Base-by-base conservation (phyloP, 805 yeast genomes). In the Priceomyces carsonii region DNA sequence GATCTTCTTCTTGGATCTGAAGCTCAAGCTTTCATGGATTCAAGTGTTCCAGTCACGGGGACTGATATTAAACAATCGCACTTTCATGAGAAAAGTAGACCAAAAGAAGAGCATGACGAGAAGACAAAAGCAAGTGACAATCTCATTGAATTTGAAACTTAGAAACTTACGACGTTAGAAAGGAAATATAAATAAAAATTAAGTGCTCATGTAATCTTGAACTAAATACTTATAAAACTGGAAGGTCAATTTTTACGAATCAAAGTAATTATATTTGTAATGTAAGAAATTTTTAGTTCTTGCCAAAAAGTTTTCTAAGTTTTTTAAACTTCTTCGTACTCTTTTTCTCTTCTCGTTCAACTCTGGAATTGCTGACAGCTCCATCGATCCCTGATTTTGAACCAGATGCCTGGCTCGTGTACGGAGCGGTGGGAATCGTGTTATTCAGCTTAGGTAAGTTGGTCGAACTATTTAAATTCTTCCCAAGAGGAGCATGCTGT, bases 1-100 rank as follows among this genome's bases (percentile, higher is more conserved):
- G 80, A 74, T 41, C 49, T 73, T 14, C 47, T 77, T 15, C 57
- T 74, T 18, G 79, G 75, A 9, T 69, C 76, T 3, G 81, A 74
- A 38, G 69, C 73, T 2, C 72, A 67, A 22, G 73, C 53, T 0
- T 47, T 68, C 24, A 51, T 47, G 3, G 67, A 64, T 34, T 53
- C 52, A 1, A 40, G 44, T 1, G 17, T 10, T 26, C 29, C 8
- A 15, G 16, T 5, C 14, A 13, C 8, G 6, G 29, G 17, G 13
- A 13, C 18, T 6, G 18, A 5, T 14, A 15, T 19, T 13, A 26
- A 26, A 5, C 5, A 7, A 12, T 15, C 6, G 12, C 14, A 23
- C 31, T 7, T n/a, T 30, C 19, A 6, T n/a, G 33, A 8, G 48
- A 47, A 36, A 41, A 17, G 29, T 33, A 35, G 29, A 41, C 42